Conservation (phyloP, 1,284 basidiomycete genomes). For the Puccinia polysora region DNA sequence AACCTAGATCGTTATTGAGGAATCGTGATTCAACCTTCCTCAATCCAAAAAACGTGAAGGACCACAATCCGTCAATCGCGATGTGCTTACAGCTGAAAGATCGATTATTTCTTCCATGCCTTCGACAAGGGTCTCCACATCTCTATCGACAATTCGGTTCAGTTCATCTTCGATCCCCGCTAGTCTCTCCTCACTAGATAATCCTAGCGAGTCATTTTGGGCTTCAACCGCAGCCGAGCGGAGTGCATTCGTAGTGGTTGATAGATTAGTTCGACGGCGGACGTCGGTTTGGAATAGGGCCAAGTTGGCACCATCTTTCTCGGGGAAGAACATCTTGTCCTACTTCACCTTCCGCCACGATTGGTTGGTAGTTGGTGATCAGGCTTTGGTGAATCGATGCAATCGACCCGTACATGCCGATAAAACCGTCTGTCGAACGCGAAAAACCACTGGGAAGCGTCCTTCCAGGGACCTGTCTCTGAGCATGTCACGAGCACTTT, state of each 20-base stretch:
- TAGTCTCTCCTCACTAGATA: constrained; percentile 19
- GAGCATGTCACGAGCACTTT: too few species aligned
- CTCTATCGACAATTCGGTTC: constrained; percentile 37
- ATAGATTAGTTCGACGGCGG: constrained; percentile 28
- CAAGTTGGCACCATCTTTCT: constrained; percentile 7
- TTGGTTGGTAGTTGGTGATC: too few species aligned
- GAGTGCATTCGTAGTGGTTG: constrained; percentile 39
- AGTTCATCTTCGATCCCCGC: constrained; percentile 31
- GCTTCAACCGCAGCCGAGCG: constrained; percentile 26
- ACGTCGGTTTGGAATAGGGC: constrained; percentile 40
- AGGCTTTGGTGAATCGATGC: not conserved
- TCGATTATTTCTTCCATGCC: constrained; percentile 42
- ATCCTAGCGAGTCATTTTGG: constrained; percentile 18
- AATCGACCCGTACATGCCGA: too few species aligned
- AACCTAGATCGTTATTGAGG: too few species aligned
- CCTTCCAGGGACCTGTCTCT: too few species aligned
- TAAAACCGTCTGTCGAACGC: too few species aligned
- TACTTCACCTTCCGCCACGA: too few species aligned
- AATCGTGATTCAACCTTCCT: not conserved
- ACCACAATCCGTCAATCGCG: not conserved
- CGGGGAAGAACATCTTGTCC: constrained; percentile 19
- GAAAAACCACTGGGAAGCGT: too few species aligned
- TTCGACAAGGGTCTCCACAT: constrained; percentile 37
- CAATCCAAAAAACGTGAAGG: not conserved
- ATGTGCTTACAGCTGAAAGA: constrained; percentile 22